Percentiles rank a stretch among this genome's conserved stretches.
phyloP scores from a whole-genome alignment of 2,329 filamentous ascomycete species.

The Intubia oerlemansii region DNA sequence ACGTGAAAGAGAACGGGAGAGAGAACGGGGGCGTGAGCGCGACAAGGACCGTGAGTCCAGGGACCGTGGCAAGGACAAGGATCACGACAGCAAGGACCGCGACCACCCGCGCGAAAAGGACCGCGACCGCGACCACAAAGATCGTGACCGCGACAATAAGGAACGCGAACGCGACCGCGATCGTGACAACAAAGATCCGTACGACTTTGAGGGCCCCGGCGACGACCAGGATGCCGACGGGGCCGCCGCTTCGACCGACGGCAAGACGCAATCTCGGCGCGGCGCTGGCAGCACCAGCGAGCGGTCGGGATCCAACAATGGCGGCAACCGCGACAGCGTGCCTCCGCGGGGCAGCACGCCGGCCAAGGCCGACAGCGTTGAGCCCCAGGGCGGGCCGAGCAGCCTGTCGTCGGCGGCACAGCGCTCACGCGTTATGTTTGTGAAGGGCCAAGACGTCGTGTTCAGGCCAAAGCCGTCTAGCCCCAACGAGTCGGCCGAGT shows the following conservation, averaged over 20 bases:
- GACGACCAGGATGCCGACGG: slow-evolving; percentile 18
- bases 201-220: slow-evolving; percentile 21
- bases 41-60: too few relatives aligned
- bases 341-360: slow-evolving; percentile 21
- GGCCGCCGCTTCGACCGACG: slow-evolving; percentile 16
- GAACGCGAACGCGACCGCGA: too few relatives aligned
- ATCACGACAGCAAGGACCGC: slow-evolving; percentile 2
- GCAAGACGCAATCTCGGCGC: too few relatives aligned
- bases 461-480: slow-evolving; percentile 36
- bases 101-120: slow-evolving; percentile 2
- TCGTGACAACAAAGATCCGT: slow-evolving; percentile 9
- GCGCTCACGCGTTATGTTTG: slow-evolving; percentile 32
- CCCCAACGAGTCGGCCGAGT: slow-evolving; percentile 31
- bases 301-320: slow-evolving; percentile 3
- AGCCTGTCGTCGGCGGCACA: slow-evolving; percentile 15
- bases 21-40: neutral
- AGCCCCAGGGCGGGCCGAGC: slow-evolving; percentile 21
- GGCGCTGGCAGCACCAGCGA: slow-evolving; percentile 8
- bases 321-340: slow-evolving; percentile 14
- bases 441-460: slow-evolving; percentile 41
- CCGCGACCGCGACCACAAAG: slow-evolving; percentile 9
- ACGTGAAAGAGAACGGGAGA: neutral
- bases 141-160: neutral
- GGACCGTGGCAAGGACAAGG: neutral
- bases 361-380: slow-evolving; percentile 32